Base-by-base conservation (phyloP, 2,329 filamentous ascomycete species). In the Neocucurbitaria cava region DNA sequence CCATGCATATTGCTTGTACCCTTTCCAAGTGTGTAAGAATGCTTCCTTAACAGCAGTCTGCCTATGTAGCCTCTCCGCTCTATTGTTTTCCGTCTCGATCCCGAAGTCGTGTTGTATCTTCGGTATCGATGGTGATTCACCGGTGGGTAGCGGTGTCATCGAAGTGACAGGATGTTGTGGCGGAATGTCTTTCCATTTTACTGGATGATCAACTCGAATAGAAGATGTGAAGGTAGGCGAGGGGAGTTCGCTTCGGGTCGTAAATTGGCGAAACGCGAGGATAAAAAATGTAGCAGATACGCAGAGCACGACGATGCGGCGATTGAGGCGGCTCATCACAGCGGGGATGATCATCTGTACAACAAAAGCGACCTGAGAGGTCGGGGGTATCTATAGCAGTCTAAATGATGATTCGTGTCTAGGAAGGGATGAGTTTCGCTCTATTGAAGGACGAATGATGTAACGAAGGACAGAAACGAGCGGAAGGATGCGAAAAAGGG, bases 1-100 rank as follows among this genome's bases (percentile, higher is more conserved):
- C 82, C 83, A 85, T 1, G 83, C 83, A 46, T 80, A 68, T 40
- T 77, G 67, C 55, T 78, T 82, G 68, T 87, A 87, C 24, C 81
- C 78, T 11, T 77, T 70, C 79, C 83, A 78, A 3, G 72, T 71
- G 39, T 73, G 74, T 48, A 71, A 46, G 50, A 78, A 77, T 11
- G 68, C 68, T 5, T 70, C 61, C 47, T 76, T 77, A 7, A 78
- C 75, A 35, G 69, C 71, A 9, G 61, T 52, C 49, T 69, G 68
- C 42, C 76, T 62, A 8, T 67, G 54, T 26, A 72, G 50, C 31
- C 74, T 62, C 54, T 73, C 57, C 39, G 70, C 60, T 52, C 65
- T 68, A 51, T 65, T 69, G 49, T 71, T 65, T 30, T 64, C 64
- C n/a, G 71, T 70, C 59, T 77, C 74, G 2, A 62, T 62, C 46